Conservation (phyloP, 2,329 filamentous ascomycete species). For the Diaporthe helianthi region DNA sequence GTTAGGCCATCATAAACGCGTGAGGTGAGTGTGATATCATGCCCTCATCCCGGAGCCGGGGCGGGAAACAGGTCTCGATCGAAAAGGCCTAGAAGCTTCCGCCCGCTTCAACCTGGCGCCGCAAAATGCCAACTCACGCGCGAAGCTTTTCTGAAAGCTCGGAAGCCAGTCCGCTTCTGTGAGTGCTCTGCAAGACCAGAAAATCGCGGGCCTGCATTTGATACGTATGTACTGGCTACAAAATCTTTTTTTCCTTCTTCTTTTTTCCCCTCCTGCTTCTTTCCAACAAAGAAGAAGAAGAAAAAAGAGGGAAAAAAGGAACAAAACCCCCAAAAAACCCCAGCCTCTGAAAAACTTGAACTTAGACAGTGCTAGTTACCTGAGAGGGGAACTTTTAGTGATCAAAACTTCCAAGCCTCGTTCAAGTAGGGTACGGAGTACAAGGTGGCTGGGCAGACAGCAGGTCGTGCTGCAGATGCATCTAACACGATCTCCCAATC, state of each 20-base stretch:
- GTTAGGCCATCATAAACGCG: not conserved
- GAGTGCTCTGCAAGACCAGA: not conserved
- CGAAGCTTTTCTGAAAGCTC: not conserved
- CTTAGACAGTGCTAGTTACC: not conserved
- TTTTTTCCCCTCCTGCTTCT: too few species aligned
- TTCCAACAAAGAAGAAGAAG: too few species aligned
- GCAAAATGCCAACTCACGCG: not conserved
- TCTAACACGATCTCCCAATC: too few species aligned
- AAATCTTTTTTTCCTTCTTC: not conserved
- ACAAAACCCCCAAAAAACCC: too few species aligned
- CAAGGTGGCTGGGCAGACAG: not conserved
- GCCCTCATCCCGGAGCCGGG: not conserved
- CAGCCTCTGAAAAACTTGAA: too few species aligned
- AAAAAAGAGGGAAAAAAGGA: too few species aligned
- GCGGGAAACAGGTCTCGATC: slow-evolving; percentile 17
- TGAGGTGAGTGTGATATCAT: slow-evolving; percentile 31
- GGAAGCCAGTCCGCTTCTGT: not conserved
- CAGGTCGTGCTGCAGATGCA: not conserved
- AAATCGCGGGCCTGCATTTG: not conserved
- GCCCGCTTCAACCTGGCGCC: not conserved
- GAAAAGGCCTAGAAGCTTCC: slow-evolving; percentile 16
- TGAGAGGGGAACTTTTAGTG: not conserved
- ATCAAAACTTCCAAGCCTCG: not conserved
- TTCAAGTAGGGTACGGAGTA: too few species aligned
- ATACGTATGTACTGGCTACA: not conserved